These are phyloP conservation scores for Paraconiothyrium brasiliense DNA, from an alignment of 2,329 filamentous ascomycete genomes.

Conservation along the genomic window DNA sequence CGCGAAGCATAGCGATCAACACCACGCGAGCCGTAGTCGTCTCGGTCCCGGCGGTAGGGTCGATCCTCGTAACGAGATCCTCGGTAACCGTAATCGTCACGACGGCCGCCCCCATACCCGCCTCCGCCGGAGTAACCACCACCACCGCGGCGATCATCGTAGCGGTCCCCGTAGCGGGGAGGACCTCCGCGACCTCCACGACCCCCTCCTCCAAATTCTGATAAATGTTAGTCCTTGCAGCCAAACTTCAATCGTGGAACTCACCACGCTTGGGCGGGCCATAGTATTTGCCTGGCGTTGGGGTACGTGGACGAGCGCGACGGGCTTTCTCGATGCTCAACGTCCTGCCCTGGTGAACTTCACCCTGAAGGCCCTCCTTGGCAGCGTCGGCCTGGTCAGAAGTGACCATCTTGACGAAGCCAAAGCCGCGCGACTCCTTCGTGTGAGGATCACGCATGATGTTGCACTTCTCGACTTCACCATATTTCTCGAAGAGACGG, in stretches of 20 bases:
- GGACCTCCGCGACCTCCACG: constrained; percentile 60
- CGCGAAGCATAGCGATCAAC: constrained; percentile 60
- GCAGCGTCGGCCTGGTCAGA: constrained; percentile 95
- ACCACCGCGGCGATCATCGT: constrained; percentile 60
- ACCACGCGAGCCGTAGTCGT: constrained; percentile 50
- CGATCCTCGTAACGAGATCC: constrained; percentile 51
- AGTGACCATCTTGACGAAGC: constrained; percentile 99
- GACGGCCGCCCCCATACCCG: constrained; percentile 48
- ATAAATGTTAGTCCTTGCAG: constrained; percentile 25
- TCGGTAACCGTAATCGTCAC: constrained; percentile 53
- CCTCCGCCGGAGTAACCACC: constrained; percentile 48
- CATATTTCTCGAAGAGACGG: constrained; percentile 97
- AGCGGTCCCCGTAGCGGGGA: constrained; percentile 59
- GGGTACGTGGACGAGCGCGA: constrained; percentile 91
- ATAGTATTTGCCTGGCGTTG: constrained; percentile 98
- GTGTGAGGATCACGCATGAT: constrained; percentile 99
- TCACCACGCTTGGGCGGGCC: constrained; percentile 96
- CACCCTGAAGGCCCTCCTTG: constrained; percentile 94
- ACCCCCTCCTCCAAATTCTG: constrained; percentile 56
- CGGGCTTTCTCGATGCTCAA: constrained; percentile 99
- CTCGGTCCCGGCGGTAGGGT: constrained; percentile 55
- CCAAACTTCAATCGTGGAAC: constrained; percentile 39
- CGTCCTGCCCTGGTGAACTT: constrained; percentile 93
- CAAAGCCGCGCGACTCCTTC: constrained; percentile 97
- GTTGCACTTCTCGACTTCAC: constrained; percentile 98